Evolutionary conservation across 2,329 filamentous ascomycete genomes (phyloP).

Genomic region (Venturia carpophila): DNA sequence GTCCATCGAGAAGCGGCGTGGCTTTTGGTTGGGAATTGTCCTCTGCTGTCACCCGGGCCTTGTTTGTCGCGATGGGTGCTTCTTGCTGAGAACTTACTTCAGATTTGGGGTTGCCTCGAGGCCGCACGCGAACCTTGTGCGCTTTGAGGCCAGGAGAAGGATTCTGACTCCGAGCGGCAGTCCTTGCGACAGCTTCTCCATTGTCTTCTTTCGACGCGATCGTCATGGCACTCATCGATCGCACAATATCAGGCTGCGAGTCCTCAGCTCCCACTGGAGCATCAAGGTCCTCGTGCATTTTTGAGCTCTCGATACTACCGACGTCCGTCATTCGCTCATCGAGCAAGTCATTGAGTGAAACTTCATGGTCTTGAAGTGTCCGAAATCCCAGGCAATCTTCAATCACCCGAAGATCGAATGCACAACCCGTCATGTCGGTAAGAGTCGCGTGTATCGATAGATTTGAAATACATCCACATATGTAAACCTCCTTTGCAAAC

Average conservation of each 20-base stretch:
- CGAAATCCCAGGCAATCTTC: slow-evolving; percentile 85
- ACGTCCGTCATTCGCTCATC: slow-evolving; percentile 56
- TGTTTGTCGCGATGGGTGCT: not conserved
- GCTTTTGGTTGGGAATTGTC: not conserved
- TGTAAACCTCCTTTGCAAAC: slow-evolving; percentile 80
- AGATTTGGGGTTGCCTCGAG: not conserved
- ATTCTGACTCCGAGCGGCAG: not conserved
- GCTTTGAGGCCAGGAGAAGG: not conserved
- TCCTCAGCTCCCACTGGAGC: not conserved
- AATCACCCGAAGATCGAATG: slow-evolving; percentile 76
- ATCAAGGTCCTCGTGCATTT: slow-evolving; percentile 44
- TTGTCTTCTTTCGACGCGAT: not conserved
- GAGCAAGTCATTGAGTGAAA: slow-evolving; percentile 62
- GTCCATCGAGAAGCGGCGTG: not conserved
- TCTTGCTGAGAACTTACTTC: not conserved
- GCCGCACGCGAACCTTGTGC: not conserved
- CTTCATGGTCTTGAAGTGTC: slow-evolving; percentile 57
- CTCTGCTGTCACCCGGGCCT: not conserved
- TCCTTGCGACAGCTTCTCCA: not conserved
- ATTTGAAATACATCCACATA: slow-evolving; percentile 82
- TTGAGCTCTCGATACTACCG: slow-evolving; percentile 51
- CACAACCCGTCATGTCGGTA: slow-evolving; percentile 80
- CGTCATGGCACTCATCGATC: not conserved
- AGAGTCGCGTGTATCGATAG: slow-evolving; percentile 86
- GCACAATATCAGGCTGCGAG: not conserved